Evolutionary conservation across 2,329 filamentous ascomycete genomes (phyloP), one percentile per base, ranked within the genome.

Genomic region (Macrophomina pseudophaseolina): DNA sequence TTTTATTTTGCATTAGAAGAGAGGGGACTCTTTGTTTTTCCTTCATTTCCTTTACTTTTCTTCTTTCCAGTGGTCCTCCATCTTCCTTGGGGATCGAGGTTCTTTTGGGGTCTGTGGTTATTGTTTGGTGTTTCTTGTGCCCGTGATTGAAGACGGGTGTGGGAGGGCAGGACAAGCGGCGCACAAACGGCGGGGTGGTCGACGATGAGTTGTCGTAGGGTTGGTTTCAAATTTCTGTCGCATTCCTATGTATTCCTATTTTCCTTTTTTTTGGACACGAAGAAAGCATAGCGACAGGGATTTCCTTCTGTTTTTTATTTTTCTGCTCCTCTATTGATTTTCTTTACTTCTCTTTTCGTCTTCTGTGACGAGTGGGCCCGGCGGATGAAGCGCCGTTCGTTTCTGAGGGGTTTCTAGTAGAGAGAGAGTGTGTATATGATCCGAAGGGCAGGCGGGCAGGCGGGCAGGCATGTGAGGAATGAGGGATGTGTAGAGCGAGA

Each of bases 1-100:
- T 48, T 30, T 14, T 38, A 33, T 30, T 23, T 49, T 46, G 58
- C 58, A 49, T 62, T 62, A 62, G 58, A 62, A 38, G 44, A 62
- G 44, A 49, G 46, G 32, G 44, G 14, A 5, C 1, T 35, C 8
- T 18, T 38, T 18, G 11, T 52, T 53, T 53, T 30, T 32, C 11
- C 7, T 8, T 33, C 32, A 9, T 33, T 60, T 23, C 48, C 40
- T 33, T 44, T 44, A 4, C 9, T 38, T 12, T 54, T 11, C 23
- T 23, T 23, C 23, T 23, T 23, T 23, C 23, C 23, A 23, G 2
- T 3, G 23, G 23, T 23, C 23, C 23, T 23, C 23, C 23, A 23
- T 23, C 23, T 23, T 23, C 23, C 23, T 23, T 23, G 23, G 23
- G 23, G 23, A 23, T 23, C 23, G 23, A 23, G 23, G 23, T 23